Conservation (phyloP, 495 filamentous ascomycete species). For the Amorphotheca resinae region DNA sequence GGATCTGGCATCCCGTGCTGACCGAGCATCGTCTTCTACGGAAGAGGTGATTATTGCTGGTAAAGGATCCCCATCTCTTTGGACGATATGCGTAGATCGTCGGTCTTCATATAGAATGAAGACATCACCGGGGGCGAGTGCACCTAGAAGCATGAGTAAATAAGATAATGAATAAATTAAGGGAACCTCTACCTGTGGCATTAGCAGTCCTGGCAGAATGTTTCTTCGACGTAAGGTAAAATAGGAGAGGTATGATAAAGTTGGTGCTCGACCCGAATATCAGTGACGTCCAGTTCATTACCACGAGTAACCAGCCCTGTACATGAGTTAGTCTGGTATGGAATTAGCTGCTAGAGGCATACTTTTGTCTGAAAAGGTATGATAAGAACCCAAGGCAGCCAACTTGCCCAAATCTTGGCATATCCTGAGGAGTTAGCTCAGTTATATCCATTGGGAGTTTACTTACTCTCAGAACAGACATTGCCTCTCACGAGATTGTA, state of each 20-base stretch:
- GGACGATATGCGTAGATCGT: not conserved
- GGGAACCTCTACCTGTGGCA: not conserved
- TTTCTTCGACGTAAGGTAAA: constrained; percentile 3
- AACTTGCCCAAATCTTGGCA: not conserved
- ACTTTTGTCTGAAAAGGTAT: constrained; percentile 4
- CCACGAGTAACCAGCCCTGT: constrained; percentile 2
- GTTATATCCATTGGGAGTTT: no score
- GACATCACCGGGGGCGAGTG: not conserved
- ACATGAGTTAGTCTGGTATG: not conserved
- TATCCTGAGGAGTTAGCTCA: not conserved
- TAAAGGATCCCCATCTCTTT: not conserved
- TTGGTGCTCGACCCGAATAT: constrained; percentile 4
- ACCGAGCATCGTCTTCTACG: no score
- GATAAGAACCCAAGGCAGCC: constrained; percentile 2
- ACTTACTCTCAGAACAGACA: constrained; percentile 3
- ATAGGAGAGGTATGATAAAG: constrained; percentile 2
- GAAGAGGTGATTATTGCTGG: not conserved
- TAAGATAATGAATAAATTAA: not conserved
- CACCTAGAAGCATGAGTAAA: not conserved
- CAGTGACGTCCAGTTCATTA: constrained; percentile 3
- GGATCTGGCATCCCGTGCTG: not conserved
- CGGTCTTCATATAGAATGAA: constrained; percentile 4
- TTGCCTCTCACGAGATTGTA: constrained; percentile 4
- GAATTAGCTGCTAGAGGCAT: not conserved
- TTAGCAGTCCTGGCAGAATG: constrained; percentile 1